phyloP scores from a whole-genome alignment of 306 rosid species.

The Gleditsia sinensis region DNA sequence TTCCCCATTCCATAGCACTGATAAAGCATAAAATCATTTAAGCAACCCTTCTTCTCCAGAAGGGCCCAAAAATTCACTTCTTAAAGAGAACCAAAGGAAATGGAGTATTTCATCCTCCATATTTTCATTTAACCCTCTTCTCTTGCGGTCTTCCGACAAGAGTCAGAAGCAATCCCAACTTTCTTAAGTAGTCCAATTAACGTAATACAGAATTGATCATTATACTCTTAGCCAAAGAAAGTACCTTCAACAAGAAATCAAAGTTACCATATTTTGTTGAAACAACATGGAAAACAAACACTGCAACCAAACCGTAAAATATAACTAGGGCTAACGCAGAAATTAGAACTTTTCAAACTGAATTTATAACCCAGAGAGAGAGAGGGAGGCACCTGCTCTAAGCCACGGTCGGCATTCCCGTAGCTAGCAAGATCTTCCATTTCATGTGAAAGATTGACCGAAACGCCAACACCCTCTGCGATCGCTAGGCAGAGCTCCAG shows the following conservation, averaged over 20 bases:
- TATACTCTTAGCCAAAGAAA: slow-evolving; percentile 9
- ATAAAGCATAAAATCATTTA: slow-evolving; percentile 8
- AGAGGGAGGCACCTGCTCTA: slow-evolving; percentile 62
- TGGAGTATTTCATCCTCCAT: background rate
- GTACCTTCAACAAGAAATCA: background rate
- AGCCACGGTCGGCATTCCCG: slow-evolving; percentile 93
- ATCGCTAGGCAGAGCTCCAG: slow-evolving; percentile 81
- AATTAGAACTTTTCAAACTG: background rate
- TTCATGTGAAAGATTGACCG: slow-evolving; percentile 78
- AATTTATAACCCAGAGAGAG: slow-evolving; percentile 25
- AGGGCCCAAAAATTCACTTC: background rate
- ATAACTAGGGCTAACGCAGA: background rate
- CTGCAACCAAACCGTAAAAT: slow-evolving; percentile 16
- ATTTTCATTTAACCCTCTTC: background rate
- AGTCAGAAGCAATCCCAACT: background rate
- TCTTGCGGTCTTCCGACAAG: background rate
- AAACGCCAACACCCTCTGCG: slow-evolving; percentile 91
- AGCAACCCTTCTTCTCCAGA: slow-evolving; percentile 5
- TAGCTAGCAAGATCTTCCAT: slow-evolving; percentile 98
- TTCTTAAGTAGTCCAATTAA: slow-evolving; percentile 3
- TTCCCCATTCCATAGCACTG: slow-evolving; percentile 8
- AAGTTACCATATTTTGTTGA: background rate
- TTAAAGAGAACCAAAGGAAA: background rate
- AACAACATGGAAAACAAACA: background rate
- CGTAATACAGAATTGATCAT: background rate